Evolutionary conservation across 2,329 filamentous ascomycete genomes (phyloP).

Genomic region (Cytospora paraplurivora): DNA sequence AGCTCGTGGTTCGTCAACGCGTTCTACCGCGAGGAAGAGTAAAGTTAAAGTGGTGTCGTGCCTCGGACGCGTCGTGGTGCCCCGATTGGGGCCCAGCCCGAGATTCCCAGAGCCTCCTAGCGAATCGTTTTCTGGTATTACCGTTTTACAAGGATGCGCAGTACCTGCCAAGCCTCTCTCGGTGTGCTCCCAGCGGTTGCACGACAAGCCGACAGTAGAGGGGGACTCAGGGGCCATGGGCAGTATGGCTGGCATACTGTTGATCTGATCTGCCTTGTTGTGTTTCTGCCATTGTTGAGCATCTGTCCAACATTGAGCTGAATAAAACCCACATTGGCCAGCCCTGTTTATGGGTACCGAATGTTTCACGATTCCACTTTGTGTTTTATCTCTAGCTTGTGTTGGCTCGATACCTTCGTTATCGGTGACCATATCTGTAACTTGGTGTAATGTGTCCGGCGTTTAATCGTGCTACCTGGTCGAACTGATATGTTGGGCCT

Average conservation of each 20-base stretch:
- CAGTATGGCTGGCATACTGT: constrained; percentile 4
- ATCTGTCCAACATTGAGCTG: not conserved
- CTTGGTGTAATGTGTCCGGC: constrained; percentile 3
- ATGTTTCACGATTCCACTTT: constrained; percentile 11
- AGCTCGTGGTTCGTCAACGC: constrained; percentile 24
- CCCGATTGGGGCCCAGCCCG: constrained; percentile 28
- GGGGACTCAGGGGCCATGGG: not conserved
- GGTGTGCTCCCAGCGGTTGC: constrained; percentile 21
- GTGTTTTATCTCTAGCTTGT: constrained; percentile 14
- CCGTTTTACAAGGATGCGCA: constrained; percentile 18
- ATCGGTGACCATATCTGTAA: constrained; percentile 9
- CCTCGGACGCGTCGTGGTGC: not conserved
- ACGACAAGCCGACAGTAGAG: constrained; percentile 15
- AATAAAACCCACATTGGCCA: constrained; percentile 9
- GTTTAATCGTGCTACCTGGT: constrained; percentile 5
- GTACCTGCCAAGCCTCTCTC: constrained; percentile 26
- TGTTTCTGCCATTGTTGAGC: not conserved
- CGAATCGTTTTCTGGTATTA: constrained; percentile 22
- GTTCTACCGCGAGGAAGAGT: constrained; percentile 18
- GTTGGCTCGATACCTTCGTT: constrained; percentile 11
- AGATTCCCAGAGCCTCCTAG: not conserved
- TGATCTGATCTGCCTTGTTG: constrained; percentile 1
- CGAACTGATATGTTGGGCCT: constrained; percentile 13
- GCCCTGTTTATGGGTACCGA: not conserved
- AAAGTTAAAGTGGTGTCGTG: constrained; percentile 16